Base-by-base conservation (phyloP, 805 yeast species). In the Groenewaldozyma salmanticensis region DNA sequence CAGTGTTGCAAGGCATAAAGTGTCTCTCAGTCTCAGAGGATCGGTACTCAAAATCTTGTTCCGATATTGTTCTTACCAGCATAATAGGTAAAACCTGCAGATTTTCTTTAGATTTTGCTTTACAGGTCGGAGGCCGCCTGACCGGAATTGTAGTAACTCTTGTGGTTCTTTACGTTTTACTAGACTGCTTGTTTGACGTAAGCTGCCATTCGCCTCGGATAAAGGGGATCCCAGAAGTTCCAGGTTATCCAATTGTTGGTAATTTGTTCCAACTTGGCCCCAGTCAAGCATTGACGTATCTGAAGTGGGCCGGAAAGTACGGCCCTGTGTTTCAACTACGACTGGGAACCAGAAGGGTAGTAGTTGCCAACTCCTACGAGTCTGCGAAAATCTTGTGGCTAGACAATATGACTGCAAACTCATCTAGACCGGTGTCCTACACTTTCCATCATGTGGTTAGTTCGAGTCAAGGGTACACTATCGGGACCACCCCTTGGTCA, bases 351-450 rank as follows among this genome's bases (percentile, higher is more conserved):
- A 65, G 59, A 31, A 60, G 71, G 11, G 72, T 79, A 1, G 68
- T 83, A 9, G 77, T 83, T 15, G 88, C 77, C n/a, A 80, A 82
- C 53, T 70, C 81, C 1, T 77, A 62, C 48, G 71, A 68, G 3
- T 70, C 79, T 4, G 75, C 78, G 1, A 55, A 59, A 31, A 62
- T 62, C 19, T 58, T 82, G 2, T 80, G 83, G 82, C 56, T 70
- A 21, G 58, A 57, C 21, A 65, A 67, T 47, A 61, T 76, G 5
- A 55, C 64, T 27, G 72, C 77, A 2, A 74, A 73, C 45, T 78
- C 75, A 50, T 81, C 90, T 1, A 62, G 94, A 33, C 92, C 92
- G 0, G 58, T 67, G 17, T 64, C 72, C 40, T 74, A 73, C 56
- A 79, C 87, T 1, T 82, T 83, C 59, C 92, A 83, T 59, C 62